Conservation (phyloP, 225 moss, liverwort and hornwort genomes). For the Takakia lepidozioides region DNA sequence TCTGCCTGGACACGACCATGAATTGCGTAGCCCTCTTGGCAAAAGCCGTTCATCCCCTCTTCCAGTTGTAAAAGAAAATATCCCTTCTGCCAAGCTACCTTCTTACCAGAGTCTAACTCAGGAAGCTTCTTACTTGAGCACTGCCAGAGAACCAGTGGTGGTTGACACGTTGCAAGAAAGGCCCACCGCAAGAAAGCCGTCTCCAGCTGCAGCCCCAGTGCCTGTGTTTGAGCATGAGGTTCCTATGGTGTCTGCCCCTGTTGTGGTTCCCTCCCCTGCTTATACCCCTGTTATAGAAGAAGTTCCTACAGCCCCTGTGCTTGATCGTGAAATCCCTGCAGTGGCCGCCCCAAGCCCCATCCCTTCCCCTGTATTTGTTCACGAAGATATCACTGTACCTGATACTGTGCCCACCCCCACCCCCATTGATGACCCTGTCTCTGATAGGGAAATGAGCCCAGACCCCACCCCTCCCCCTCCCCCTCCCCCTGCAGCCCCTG, state of each 20-base stretch:
- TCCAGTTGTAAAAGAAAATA: not conserved
- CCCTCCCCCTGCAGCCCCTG: not conserved
- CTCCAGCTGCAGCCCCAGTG: not conserved
- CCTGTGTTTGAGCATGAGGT: not conserved
- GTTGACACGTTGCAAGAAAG: not conserved
- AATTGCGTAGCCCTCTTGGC: not conserved
- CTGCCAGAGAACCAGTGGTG: not conserved
- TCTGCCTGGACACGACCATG: not conserved
- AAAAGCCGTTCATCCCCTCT: not conserved
- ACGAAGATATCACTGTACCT: not conserved
- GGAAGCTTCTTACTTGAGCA: not conserved
- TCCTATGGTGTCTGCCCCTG: not conserved
- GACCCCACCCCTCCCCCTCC: not conserved
- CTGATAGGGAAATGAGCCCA: not conserved
- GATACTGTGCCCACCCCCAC: not conserved
- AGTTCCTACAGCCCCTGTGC: not conserved
- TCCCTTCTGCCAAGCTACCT: not conserved
- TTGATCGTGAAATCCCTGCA: not conserved
- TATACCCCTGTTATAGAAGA: not conserved
- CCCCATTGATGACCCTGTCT: not conserved
- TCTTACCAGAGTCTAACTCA: not conserved
- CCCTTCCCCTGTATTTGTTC: not conserved
- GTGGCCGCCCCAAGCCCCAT: not conserved
- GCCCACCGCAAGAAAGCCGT: not conserved
- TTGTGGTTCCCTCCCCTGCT: not conserved